Evolutionary conservation across 805 yeast species (phyloP), one percentile per base, ranked within the genome.

Genomic region (Teunomyces barrocoloradensis): DNA sequence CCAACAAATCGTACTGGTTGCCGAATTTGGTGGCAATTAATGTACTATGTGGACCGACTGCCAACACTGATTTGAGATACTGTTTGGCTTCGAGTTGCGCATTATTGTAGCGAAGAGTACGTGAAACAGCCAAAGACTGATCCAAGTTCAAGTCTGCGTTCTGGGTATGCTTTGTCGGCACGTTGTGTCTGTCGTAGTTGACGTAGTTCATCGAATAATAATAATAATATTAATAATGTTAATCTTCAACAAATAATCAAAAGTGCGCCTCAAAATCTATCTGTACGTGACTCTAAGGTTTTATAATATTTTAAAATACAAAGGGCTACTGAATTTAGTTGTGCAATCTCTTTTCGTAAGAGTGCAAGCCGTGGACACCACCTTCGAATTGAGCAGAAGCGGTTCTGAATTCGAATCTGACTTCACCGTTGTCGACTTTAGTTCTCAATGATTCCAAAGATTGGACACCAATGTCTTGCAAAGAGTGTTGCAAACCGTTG

Each of bases 341-440:
- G 80, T 90, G 96, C 68, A 94, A 79, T 75, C 96, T 89, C 83
- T 94, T 94, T 77, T 94, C 99, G 69, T 88, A 94, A 50, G 97
- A 91, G 80, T 89, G 89, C 73, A 94, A 82, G 66, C 96, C 91
- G 74, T 89, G 87, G 53, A 94, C 92, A 73, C 98, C 98, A 79
- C 99, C 99, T 78, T 94, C 99, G 57, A 90, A 79, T 80, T 94
- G 99, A 55, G 99, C 97, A 64, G 97, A 88, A 43, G 98, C 96
- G 58, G 98, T 91, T 83, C 99, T 89, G 74, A 86, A 84, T 78
- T 94, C 99, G 66, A 94, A 94, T 77, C 99, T 85, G 53, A 90
- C 85, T 28, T 72, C 74, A 58, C 96, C 96, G 47, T 60, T 54
- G 60, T 75, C 76, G 52, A 88, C 92, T 41, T 77, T 69, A 50